Evolutionary conservation across 345 rosid species (phyloP).

Genomic region (Erucastrum elatum): DNA sequence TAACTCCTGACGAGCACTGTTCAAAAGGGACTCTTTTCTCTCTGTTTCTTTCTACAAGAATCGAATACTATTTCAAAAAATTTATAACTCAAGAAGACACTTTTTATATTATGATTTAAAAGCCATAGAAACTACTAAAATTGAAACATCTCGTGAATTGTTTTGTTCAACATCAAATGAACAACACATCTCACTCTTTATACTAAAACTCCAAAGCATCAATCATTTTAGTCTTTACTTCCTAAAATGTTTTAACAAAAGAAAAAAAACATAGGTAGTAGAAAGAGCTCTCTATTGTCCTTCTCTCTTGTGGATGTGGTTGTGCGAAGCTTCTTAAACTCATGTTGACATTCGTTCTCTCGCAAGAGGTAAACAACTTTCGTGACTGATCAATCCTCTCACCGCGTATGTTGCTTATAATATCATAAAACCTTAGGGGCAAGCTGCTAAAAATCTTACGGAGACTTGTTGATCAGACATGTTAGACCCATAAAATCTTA

Average conservation of each 20-base stretch:
- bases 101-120: not conserved
- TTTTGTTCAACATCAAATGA: not conserved
- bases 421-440: not conserved
- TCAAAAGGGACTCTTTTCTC: not conserved
- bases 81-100: not conserved
- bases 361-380: not conserved
- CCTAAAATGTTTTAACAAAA: not conserved
- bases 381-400: not conserved
- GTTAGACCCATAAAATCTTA: not conserved
- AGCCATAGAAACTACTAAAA: too few relatives aligned
- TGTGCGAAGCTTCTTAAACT: not conserved
- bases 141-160: not conserved
- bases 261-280: not conserved
- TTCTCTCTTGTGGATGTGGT: not conserved
- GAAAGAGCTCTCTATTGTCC: not conserved
- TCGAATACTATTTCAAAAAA: not conserved
- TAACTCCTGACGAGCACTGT: not conserved
- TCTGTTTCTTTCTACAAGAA: not conserved
- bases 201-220: not conserved
- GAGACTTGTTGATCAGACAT: not conserved
- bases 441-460: not conserved
- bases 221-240: not conserved
- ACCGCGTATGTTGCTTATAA: not conserved
- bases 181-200: not conserved
- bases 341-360: not conserved